Conservation (phyloP, 345 rosid genomes). For the Brassica cretica region DNA sequence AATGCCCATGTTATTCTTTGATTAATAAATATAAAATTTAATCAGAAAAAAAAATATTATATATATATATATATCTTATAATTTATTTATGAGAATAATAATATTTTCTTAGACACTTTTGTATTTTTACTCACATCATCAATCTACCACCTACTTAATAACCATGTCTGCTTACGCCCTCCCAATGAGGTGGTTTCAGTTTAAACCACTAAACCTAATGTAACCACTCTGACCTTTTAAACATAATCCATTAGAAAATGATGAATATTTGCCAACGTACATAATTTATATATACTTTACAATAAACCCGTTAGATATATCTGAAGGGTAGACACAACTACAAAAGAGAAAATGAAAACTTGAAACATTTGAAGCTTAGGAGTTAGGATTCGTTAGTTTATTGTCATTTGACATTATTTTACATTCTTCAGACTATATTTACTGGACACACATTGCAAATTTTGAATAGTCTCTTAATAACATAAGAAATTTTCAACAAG, state of each 20-base stretch:
- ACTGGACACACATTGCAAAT: neutral
- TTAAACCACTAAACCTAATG: slow-evolving; percentile 25
- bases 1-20: too few relatives aligned
- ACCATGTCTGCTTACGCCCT: neutral
- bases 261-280: neutral
- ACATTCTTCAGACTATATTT: neutral
- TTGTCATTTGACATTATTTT: neutral
- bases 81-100: too few relatives aligned
- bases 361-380: neutral
- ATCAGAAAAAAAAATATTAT: too few relatives aligned
- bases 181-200: slow-evolving; percentile 9
- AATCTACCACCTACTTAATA: neutral
- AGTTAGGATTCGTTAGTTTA: neutral
- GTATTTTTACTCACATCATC: neutral
- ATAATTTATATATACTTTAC: neutral
- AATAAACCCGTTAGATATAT: neutral
- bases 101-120: neutral
- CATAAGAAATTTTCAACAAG: neutral
- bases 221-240: slow-evolving; percentile 8
- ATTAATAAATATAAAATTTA: too few relatives aligned
- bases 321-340: neutral
- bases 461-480: neutral
- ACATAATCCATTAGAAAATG: neutral
- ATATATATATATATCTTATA: too few relatives aligned
- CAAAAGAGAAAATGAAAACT: neutral